These are phyloP conservation scores for Theileria parva DNA, from an alignment of 169 alveolate genomes.

Conservation along the genomic window DNA sequence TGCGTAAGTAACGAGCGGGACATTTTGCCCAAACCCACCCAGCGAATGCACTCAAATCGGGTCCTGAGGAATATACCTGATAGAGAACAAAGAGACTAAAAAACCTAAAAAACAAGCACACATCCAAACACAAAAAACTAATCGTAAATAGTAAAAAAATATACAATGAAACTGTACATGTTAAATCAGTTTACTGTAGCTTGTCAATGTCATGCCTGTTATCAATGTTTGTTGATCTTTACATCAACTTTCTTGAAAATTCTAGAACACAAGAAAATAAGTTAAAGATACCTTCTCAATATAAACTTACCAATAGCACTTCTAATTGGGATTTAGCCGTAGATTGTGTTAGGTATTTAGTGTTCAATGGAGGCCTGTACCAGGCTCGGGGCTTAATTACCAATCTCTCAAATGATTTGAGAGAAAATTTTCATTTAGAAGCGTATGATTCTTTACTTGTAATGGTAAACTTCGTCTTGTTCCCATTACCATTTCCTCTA, in stretches of 20 bases:
- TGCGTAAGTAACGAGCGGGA: conserved; percentile 24
- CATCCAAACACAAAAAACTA: neutral
- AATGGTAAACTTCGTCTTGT: conserved; percentile 29
- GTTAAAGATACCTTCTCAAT: neutral
- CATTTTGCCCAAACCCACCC: conserved; percentile 3
- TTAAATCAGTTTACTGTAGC: neutral
- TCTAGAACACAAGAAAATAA: conserved; percentile 6
- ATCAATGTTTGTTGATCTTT: neutral
- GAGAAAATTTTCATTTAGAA: neutral
- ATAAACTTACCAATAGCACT: neutral
- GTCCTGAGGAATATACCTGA: conserved; percentile 5
- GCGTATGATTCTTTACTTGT: conserved; percentile 28
- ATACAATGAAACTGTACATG: neutral
- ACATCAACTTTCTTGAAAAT: conserved; percentile 2
- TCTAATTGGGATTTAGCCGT: neutral
- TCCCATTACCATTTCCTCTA: conserved; percentile 52
- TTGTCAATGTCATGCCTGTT: neutral
- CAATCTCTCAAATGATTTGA: conserved; percentile 4
- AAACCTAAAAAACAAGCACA: neutral
- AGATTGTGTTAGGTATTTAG: neutral
- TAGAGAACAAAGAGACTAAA: neutral
- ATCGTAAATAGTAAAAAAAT: no score
- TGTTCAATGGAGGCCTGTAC: neutral
- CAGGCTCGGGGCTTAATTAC: neutral
- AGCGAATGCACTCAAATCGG: conserved; percentile 32